Base-by-base conservation (phyloP, 371 early-diverging fungal genomes). In the Haplosporangium sp. region DNA sequence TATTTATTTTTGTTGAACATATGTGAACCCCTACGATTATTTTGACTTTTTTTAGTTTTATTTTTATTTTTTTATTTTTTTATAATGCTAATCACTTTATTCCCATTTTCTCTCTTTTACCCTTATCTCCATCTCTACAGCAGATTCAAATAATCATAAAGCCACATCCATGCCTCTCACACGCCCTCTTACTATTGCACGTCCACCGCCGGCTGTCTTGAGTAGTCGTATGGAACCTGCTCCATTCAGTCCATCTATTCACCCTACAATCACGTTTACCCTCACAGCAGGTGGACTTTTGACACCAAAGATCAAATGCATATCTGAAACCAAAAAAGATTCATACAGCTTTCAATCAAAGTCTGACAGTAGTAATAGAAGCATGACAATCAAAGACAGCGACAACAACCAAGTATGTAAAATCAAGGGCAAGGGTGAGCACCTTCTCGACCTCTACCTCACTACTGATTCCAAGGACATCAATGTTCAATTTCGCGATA, bases 401-500 rank as follows among this genome's bases (percentile, higher is more conserved):
- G 66, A 62, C 15, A 60, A 72, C 37, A 75, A 55, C 42, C 73
- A 72, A 52, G 82, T 82, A 34, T 82, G 82, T 65, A 82, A 82
- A 34, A 76, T 72, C 59, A 82, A 76, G 70, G 76, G 56, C 70
- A 82, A 82, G 40, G 82, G 82, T 35, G 82, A 82, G 45, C 82
- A 76, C 58, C 73, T 82, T 17, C 42, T 82, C 39, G 82, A 82
- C 42, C 70, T 82, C 19, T 60, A 82, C 56, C 64, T 82, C 59
- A 82, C 82, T 7, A 82, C 82, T 1, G 82, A 82, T 7, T 75
- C 76, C 44, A 75, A 76, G 57, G 82, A 82, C 40, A 82, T 82
- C 61, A 82, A 72, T 17, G 82, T 82, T 50, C 82, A 82, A 35
- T 72, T 82, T 67, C 72, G 82, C 56, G 82, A 82, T 52, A 82